Conservation (phyloP, 805 yeast genomes). For the Candida golubevii region DNA sequence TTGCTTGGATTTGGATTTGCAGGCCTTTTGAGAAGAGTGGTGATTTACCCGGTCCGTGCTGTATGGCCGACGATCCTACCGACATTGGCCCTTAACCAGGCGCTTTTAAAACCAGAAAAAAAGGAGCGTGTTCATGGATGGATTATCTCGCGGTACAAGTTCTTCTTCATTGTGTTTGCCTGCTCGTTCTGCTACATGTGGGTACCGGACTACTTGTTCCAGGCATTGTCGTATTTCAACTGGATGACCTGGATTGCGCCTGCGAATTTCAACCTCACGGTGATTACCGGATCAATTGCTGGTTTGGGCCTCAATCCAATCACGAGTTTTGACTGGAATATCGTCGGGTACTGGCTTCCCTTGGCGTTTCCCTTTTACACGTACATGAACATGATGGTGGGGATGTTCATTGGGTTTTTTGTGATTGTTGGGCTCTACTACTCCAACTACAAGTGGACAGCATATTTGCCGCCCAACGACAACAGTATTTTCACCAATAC, state of each 20-base stretch:
- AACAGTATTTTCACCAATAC: constrained; percentile 9
- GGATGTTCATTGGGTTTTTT: constrained; percentile 43
- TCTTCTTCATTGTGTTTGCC: not conserved
- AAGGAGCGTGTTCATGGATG: constrained; percentile 56
- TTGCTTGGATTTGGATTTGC: constrained; percentile 64
- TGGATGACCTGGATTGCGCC: constrained; percentile 64
- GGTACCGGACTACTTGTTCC: constrained; percentile 40
- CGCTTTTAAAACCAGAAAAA: constrained; percentile 39
- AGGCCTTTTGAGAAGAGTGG: constrained; percentile 53
- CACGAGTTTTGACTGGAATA: constrained; percentile 63
- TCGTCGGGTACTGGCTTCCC: constrained; percentile 35
- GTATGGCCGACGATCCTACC: constrained; percentile 70
- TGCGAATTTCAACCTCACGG: constrained; percentile 53
- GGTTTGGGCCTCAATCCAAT: constrained; percentile 65
- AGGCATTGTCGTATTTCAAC: constrained; percentile 54
- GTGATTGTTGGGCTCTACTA: constrained; percentile 49
- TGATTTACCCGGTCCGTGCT: constrained; percentile 59
- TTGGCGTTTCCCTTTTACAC: constrained; percentile 6
- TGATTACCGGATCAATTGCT: constrained; percentile 54
- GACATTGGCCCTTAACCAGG: constrained; percentile 47
- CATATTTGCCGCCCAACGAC: constrained; percentile 40
- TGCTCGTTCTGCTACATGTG: constrained; percentile 1
- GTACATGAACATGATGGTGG: constrained; percentile 14
- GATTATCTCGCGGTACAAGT: constrained; percentile 32
- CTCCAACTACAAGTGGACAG: constrained; percentile 54